phyloP scores from a whole-genome alignment of 768 basidiomycete genomes.

The Nidularia pulvinata region DNA sequence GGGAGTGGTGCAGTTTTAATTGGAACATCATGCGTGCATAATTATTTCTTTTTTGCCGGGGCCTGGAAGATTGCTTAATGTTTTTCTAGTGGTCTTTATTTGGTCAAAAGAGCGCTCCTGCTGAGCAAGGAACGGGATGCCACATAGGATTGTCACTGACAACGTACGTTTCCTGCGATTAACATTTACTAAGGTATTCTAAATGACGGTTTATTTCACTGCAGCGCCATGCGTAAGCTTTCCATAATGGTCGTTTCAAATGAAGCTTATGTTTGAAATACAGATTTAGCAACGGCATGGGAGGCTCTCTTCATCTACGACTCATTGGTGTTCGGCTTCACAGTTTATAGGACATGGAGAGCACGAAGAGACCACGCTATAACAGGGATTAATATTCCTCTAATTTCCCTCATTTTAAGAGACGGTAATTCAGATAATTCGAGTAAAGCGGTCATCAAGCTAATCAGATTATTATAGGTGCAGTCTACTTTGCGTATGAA shows the following conservation, averaged over 20 bases:
- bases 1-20: slow-evolving; percentile 24
- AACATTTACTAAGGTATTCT: not conserved
- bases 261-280: not conserved
- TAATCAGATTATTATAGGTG: slow-evolving; percentile 28
- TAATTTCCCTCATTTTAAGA: slow-evolving; percentile 41
- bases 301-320: slow-evolving; percentile 53
- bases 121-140: slow-evolving; percentile 24
- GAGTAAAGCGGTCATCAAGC: not conserved
- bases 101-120: slow-evolving; percentile 27
- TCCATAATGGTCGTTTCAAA: not conserved
- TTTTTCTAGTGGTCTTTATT: slow-evolving; percentile 40
- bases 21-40: slow-evolving; percentile 32
- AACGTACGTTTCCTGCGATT: slow-evolving; percentile 20
- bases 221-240: slow-evolving; percentile 13
- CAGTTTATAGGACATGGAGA: slow-evolving; percentile 42
- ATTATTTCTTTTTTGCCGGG: not conserved
- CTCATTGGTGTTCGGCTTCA: slow-evolving; percentile 42
- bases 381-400: slow-evolving; percentile 21
- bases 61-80: not conserved
- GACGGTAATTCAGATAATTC: slow-evolving; percentile 37
- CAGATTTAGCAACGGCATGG: slow-evolving; percentile 40
- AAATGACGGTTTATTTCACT: not conserved
- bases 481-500: slow-evolving; percentile 55
- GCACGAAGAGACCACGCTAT: slow-evolving; percentile 21
- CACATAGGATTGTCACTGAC: slow-evolving; percentile 24